Evolutionary conservation across 257 asterid species (phyloP).

Genomic region (Mitragyna speciosa): DNA sequence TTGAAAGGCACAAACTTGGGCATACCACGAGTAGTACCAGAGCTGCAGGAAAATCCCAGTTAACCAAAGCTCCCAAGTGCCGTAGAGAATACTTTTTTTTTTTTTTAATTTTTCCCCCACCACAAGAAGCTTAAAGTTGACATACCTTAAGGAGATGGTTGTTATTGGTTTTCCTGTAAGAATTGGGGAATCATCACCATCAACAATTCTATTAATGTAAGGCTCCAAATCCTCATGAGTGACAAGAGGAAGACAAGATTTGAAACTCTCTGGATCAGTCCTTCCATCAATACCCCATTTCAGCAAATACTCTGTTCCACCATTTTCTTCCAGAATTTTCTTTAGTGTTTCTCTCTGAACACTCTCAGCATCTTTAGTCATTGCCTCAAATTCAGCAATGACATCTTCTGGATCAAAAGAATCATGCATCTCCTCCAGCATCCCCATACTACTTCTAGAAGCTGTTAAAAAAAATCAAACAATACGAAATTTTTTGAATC

Average conservation of each 20-base stretch:
- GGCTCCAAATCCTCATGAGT: conserved; percentile 76
- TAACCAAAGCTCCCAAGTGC: not conserved
- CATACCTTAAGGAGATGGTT: conserved; percentile 81
- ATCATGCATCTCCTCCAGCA: conserved; percentile 64
- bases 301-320: conserved; percentile 68
- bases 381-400: conserved; percentile 67
- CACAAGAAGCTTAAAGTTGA: not conserved
- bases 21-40: conserved; percentile 97
- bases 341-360: conserved; percentile 71
- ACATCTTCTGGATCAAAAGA: conserved; percentile 61
- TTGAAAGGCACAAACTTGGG: conserved; percentile 99
- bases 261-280: conserved; percentile 64
- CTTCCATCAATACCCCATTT: conserved; percentile 73
- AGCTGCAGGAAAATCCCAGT: conserved; percentile 50
- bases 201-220: conserved; percentile 70
- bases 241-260: conserved; percentile 66
- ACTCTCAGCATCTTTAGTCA: conserved; percentile 64
- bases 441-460: conserved; percentile 27
- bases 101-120: not conserved
- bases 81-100: not conserved
- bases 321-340: conserved; percentile 76
- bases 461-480: conserved; percentile 12
- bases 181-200: conserved; percentile 59
- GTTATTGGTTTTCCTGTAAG: conserved; percentile 79
- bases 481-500: not conserved